Evolutionary conservation across 1,284 basidiomycete genomes (phyloP).

Genomic region (Trichosporon faecale): DNA sequence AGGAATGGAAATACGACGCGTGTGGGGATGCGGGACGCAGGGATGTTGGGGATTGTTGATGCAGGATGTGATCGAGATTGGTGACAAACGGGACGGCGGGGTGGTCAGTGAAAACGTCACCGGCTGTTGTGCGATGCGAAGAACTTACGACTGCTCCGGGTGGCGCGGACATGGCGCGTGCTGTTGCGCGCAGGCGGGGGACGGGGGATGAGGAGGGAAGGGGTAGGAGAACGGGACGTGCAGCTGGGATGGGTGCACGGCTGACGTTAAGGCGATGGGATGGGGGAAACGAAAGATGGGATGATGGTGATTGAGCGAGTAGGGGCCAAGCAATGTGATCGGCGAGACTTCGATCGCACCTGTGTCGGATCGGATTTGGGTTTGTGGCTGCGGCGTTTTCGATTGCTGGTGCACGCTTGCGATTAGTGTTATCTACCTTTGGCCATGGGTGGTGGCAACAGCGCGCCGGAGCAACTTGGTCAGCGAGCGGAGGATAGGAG

Average conservation of each 20-base stretch:
- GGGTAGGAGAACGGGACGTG: background rate
- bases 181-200: background rate
- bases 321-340: slow-evolving; percentile 11
- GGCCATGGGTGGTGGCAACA: background rate
- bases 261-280: slow-evolving; percentile 1
- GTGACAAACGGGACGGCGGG: slow-evolving; percentile 6
- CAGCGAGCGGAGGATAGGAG: background rate
- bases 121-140: background rate
- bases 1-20: slow-evolving; percentile 1
- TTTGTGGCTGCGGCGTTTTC: slow-evolving; percentile 11
- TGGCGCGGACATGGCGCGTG: slow-evolving; percentile 9
- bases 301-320: background rate
- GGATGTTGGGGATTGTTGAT: background rate
- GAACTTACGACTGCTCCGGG: slow-evolving; percentile 7
- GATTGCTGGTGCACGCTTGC: slow-evolving; percentile 3
- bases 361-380: slow-evolving; percentile 12
- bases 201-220: background rate
- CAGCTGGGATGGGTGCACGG: slow-evolving; percentile 3
- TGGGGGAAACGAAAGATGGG: slow-evolving; percentile 2
- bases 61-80: slow-evolving; percentile 5
- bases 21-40: background rate
- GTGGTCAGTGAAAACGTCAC: slow-evolving; percentile 9
- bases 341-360: slow-evolving; percentile 8
- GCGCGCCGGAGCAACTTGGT: background rate
- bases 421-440: background rate